phyloP scores from a whole-genome alignment of 306 rosid genomes.

The Canavalia ensiformis region DNA sequence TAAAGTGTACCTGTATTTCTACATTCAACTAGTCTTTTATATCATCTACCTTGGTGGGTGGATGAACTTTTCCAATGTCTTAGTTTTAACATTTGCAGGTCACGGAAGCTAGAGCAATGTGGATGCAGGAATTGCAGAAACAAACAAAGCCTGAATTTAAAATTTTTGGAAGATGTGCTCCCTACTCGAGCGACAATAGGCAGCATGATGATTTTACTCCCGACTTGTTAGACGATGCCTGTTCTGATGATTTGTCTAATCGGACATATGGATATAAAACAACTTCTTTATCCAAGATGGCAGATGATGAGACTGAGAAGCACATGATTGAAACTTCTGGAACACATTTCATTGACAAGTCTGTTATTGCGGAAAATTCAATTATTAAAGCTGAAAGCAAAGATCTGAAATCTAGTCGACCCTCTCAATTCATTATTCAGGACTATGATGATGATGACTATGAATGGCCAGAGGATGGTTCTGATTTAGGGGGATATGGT shows the following conservation, averaged over 20 bases:
- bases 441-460: conserved; percentile 66
- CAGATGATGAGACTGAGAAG: conserved; percentile 64
- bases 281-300: conserved; percentile 49
- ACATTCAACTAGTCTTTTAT: conserved; percentile 19
- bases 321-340: conserved; percentile 63
- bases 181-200: conserved; percentile 56
- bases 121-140: conserved; percentile 96
- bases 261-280: conserved; percentile 53
- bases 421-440: conserved; percentile 60
- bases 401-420: conserved; percentile 54
- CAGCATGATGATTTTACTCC: conserved; percentile 58
- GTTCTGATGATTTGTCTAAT: conserved; percentile 55
- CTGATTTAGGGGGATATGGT: conserved; percentile 60
- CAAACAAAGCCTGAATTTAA: conserved; percentile 65
- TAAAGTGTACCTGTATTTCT: conserved; percentile 12
- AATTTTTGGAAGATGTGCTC: conserved; percentile 60
- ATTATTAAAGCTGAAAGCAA: conserved; percentile 59
- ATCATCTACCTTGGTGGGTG: conserved; percentile 3
- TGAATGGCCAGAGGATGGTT: conserved; percentile 95
- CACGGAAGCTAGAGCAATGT: conserved; percentile 82
- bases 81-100: conserved; percentile 64
- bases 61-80: conserved; percentile 34
- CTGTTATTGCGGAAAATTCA: conserved; percentile 67
- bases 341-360: conserved; percentile 63
- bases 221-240: conserved; percentile 54